Evolutionary conservation across 805 yeast species (phyloP), one percentile per base, ranked within the genome.

Genomic region (Kodamaea leandrae): DNA sequence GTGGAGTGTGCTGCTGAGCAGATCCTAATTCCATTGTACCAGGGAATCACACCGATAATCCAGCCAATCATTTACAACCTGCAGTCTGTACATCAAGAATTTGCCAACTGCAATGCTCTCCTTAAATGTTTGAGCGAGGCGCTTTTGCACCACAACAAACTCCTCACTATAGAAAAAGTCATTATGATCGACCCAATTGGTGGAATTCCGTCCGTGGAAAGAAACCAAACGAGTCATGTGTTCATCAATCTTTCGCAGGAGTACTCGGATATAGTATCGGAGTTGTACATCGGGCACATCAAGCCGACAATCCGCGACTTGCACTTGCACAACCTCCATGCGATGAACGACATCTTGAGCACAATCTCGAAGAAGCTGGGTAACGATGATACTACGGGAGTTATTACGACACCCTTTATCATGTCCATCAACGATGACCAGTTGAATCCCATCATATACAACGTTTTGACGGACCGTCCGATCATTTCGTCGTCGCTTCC

Each of bases 401-500:
- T 93, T 2, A 84, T 93, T 24, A 91, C 98, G 0, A 87, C 97
- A 0, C 86, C 95, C 0, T 61, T 69, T 7, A 78, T 87, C 16
- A 91, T 95, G 19, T 79, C 86, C 2, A 50, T 66, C 26, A 68
- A 65, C 39, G 60, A 57, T 43, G 73, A 69, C 48, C 73, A 76
- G 37, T 66, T 82, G 45, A 93, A 93, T 58, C 99, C 99, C 1
- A 75, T 93, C 30, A 79, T 93, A 12, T 87, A 90, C 61, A 93
- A 93, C 57, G 76, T 93, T 12, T 70, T 93, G 27, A 93, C 99
- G 0, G 98, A 93, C 58, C 70, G 98, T 39, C 88, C 98, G 1
- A 73, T 87, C 7, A 82, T 91, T 15, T 88, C 96, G 1, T 87
- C 96, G 0, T 90, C 98, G 0, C 68, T 93, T 30, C 97, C 99